Evolutionary conservation across 2,329 filamentous ascomycete genomes (phyloP).

Genomic region (Ceratocystis ficicola): DNA sequence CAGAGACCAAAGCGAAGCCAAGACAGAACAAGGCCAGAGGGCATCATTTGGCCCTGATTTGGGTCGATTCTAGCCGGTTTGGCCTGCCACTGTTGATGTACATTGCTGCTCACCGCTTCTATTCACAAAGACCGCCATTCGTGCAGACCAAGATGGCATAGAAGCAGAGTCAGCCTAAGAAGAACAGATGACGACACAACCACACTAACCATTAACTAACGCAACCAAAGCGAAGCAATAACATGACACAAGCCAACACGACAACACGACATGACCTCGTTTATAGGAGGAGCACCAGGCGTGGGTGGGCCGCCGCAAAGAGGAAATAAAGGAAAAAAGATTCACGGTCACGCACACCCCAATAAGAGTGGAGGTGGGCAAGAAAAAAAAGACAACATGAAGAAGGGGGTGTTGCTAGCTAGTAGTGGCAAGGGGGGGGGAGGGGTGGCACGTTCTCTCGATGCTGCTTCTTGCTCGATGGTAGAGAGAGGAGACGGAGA

Average conservation of each 20-base stretch:
- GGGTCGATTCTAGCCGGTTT: too few relatives aligned
- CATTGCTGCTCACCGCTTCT: conserved; percentile 3
- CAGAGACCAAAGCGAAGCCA: background rate
- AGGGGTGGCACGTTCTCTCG: conserved; percentile 9
- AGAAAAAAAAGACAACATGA: background rate
- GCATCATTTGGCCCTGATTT: too few relatives aligned
- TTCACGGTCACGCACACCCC: conserved; percentile 8
- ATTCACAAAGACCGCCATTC: background rate
- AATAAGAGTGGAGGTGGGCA: conserved; percentile 3
- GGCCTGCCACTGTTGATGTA: background rate
- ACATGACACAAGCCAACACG: background rate
- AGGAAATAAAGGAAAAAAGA: background rate
- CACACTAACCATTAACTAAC: too few relatives aligned
- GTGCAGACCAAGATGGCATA: conserved; percentile 3
- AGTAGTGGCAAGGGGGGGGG: background rate
- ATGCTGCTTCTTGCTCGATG: background rate
- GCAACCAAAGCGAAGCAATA: too few relatives aligned
- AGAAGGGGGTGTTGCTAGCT: background rate
- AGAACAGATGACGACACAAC: conserved; percentile 6
- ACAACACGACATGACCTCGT: background rate
- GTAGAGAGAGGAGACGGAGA: background rate
- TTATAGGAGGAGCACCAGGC: background rate
- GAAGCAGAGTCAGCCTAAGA: background rate
- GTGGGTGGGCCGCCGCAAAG: background rate
- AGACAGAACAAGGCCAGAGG: background rate